Evolutionary conservation across 768 basidiomycete genomes (phyloP), one percentile per base, ranked within the genome.

Genomic region (Mycena chlorophos): DNA sequence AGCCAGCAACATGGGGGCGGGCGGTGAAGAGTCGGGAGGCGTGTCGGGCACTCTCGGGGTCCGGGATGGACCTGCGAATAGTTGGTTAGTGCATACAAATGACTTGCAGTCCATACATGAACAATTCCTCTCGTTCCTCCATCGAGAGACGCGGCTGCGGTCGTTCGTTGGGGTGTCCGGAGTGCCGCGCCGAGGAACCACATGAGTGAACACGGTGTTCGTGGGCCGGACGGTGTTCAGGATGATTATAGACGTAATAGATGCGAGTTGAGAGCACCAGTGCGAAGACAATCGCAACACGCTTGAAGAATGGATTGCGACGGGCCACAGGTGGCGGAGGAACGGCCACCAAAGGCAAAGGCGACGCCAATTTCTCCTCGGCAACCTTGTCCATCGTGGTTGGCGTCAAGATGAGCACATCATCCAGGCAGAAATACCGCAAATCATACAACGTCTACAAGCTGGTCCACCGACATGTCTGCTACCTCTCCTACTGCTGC

Each of bases 1-100:
- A 84, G 8, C 88, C 88, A 3, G 88, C 89, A 46, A 88, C 72
- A 69, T 91, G 90, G 23, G 89, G 87, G 58, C 86, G 84, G 2
- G 81, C 80, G 1, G 87, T 84, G 65, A 83, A 87, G 22, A 70
- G 67, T 19, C 79, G 77, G 20, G 87, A 87, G 4, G 81, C 75
- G 26, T 73, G 74, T 2, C 85, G 62, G 2, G 88, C 88, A 55
- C 82, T 86, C 46, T 80, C 77, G 4, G 74, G 63, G 57, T 75
- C 79, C 1, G 87, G 88, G 12, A 86, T 66, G 14, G 79, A 79
- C 20, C 85, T 86, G 27, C 4, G 47, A 50, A 13, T 28, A 39
- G 37, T 19, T 17, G 19, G 30, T 6, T 5, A 17, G 8, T 23
- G 22, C 27, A 20, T 26, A 49, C 54, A 19, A 10, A 26, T 20